Evolutionary conservation across 2,329 filamentous ascomycete genomes (phyloP).

Genomic region (Geosmithia putterillii): DNA sequence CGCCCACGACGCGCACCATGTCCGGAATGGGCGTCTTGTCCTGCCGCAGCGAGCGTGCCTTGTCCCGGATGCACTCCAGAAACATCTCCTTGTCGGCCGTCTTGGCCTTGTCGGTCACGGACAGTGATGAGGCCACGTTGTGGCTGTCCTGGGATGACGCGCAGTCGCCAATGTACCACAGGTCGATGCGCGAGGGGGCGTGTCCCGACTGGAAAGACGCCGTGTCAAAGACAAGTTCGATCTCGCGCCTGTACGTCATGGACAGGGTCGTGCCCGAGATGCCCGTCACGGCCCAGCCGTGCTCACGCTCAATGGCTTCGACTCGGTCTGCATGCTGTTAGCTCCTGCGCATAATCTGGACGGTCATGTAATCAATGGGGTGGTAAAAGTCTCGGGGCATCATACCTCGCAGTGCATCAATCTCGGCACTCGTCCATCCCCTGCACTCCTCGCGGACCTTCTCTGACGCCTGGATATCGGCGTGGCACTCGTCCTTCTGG

Average conservation of each 20-base stretch:
- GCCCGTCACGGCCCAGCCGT: constrained; percentile 62
- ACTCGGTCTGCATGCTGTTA: constrained; percentile 41
- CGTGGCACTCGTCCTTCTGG: constrained; percentile 55
- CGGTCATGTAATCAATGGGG: not conserved
- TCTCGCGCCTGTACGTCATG: constrained; percentile 59
- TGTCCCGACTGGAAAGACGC: constrained; percentile 39
- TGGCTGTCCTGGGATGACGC: too few species aligned
- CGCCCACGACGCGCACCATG: constrained; percentile 47
- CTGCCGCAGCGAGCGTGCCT: constrained; percentile 50
- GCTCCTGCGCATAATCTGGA: not conserved
- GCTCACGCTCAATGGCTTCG: constrained; percentile 48
- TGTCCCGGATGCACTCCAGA: constrained; percentile 57
- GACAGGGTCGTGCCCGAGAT: constrained; percentile 52
- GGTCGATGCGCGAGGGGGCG: constrained; percentile 46
- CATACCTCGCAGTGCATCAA: constrained; percentile 63
- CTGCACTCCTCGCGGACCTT: constrained; percentile 76
- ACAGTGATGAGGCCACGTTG: not conserved
- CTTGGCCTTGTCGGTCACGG: constrained; percentile 20
- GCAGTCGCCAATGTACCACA: constrained; percentile 59
- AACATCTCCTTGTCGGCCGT: constrained; percentile 65
- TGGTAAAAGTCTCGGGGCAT: not conserved
- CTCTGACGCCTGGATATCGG: constrained; percentile 74
- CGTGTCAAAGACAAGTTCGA: constrained; percentile 62
- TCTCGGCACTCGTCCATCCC: constrained; percentile 77
- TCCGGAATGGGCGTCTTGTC: constrained; percentile 40